Base-by-base conservation (phyloP, 2,329 filamentous ascomycete genomes). In the Eurotiales sp. region DNA sequence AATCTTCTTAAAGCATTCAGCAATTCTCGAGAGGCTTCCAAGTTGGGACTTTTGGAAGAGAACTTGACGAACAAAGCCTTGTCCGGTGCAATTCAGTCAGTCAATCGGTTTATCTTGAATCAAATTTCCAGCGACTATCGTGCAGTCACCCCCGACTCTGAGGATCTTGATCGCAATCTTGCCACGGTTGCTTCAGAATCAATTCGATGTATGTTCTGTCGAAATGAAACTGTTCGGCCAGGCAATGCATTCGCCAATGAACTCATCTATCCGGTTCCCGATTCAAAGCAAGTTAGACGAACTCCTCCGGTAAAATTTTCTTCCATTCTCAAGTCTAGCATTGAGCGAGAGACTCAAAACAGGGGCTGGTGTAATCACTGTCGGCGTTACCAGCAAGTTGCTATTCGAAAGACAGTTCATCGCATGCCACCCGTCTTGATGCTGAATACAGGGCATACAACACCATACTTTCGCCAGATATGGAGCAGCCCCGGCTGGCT, bases 321-420 rank as follows among this genome's bases (percentile, higher is more conserved):
- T 0, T 88, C 93, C 63, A 84, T 96, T 42, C 75, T 99, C n/a
- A 96, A 96, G 67, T 84, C 84, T 47, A 96, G 90, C 57, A 86
- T 99, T 25, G 92, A 97, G 70, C 80, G 90, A 48, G 90, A 96
- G 66, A 87, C 88, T 10, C 89, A 88, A 42, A 90, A 88, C 40
- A 84, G 92, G 61, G 93, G 93, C 6, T 99, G 91, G 91, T 99
- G 93, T 66, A 86, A 86, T 58, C 84, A 86, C 63, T 99, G 95
- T 66, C 87, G 90, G 58, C 82, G 90, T 21, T 97, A 99, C 66
- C 90, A 96, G 68, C 87, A 87, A 48, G 83, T 97, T 47, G 83
- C 86, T 10, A 95, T 90, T 17, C 81, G 88, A 54, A 95, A 95
- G 64, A 88, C 86, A 0, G 87, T 97, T 3, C 86, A 89, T 58